Base-by-base conservation (phyloP, 495 filamentous ascomycete genomes). In the Hypoxylon lienhwacheense region DNA sequence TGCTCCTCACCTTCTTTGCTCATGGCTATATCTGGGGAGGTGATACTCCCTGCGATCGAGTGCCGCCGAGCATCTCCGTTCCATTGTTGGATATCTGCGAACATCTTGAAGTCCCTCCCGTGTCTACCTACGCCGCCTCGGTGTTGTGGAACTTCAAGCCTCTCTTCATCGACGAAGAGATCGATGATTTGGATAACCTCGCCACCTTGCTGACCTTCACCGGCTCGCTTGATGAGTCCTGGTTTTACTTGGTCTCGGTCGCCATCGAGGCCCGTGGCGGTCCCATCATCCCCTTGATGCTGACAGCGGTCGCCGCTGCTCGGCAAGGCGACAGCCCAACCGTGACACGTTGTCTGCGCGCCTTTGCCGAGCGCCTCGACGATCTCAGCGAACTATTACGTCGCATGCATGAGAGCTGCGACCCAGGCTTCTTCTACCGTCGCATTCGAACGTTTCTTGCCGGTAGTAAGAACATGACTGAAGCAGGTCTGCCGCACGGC, bases 11-110 rank as follows among this genome's bases (percentile, higher is more conserved):
- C 14, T 96, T 96, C 67, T 87, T 97, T 60, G 76, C 90, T 19
- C 92, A 97, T 73, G 86, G 84, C 50, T 97, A 96, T 72, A 89
- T 97, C 63, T 99, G 93, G 93, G 87, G 90, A 63, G 91, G 90
- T 67, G 83, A 91, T 55, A 81, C 74, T 58, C 92, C 95, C 34
- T 80, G 77, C 41, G 73, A 98, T 85, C 83, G 80, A 66, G 81
- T 99, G 44, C 93, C 93, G 34, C 84, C 89, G 12, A 74, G 89
- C 54, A 80, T 99, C 51, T 89, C 91, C 8, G 81, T 90, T 20
- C 93, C 93, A 3, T 81, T 95, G 59, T 79, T 93, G 19, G 64
- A 84, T 59, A 80, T 92, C 12, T 97, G 89, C 53, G 73, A 81
- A 20, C 81, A 86, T 49, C 83, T 99, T 15, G 90, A 96, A 54